Base-by-base conservation (phyloP, 345 rosid species). In the Acer negundo region DNA sequence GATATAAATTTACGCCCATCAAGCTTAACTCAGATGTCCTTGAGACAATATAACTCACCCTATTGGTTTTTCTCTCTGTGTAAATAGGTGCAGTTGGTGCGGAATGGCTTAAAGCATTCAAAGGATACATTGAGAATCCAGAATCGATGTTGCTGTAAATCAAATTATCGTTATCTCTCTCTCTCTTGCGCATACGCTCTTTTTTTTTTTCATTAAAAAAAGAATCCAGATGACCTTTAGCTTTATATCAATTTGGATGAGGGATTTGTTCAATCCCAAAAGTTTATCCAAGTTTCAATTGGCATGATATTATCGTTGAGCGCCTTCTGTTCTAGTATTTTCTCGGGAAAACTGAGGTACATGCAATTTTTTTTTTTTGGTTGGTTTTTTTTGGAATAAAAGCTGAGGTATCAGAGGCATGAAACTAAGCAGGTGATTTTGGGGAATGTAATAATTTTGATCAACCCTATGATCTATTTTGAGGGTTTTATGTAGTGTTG, bases 61-160 rank as follows among this genome's bases (percentile, higher is more conserved):
- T 40, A 4, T 9, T 63, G 73, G 74, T 51, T 67, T n/a, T 23
- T 51, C 62, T 77, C 74, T 77, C 64, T 38, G 24, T 69, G 7
- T 61, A 28, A 72, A 35, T 67, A 96, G 97, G 98, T 79, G 97
- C 97, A 46, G 79, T 91, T 31, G 99, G 99, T 71, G 99, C 99
- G 1, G 98, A 92, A 82, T 96, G 97, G 99, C 82, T 94, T 80
- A 96, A 94, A 86, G 93, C 97, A 65, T 94, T 96, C 85, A 94
- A 94, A 67, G 92, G 97, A 10, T 96, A 91, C 90, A 85, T 92
- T 7, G 98, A 94, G 87, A 94, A 89, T 79, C 98, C 98, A 1
- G 94, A 90, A 84, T 90, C 98, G 20, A 96, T 94, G 99, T 84
- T 96, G 86, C 95, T 94, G 63, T 92, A 83, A 86, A 77, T 63